Evolutionary conservation across 805 yeast genomes (phyloP).

Genomic region (Metschnikowia reukaufii): DNA sequence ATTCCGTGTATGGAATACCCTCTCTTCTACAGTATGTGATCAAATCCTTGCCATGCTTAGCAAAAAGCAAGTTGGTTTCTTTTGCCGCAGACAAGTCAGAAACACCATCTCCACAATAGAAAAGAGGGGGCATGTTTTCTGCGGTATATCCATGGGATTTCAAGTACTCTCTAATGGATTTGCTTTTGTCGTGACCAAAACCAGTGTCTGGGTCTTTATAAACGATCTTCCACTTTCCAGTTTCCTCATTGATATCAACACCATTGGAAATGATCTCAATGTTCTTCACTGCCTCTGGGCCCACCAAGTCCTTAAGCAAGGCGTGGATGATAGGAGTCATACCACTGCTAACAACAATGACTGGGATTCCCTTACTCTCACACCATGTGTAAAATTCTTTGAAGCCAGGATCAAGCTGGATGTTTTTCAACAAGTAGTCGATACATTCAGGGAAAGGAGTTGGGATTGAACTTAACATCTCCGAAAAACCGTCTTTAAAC

Average conservation of each 20-base stretch:
- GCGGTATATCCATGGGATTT: constrained; percentile 27
- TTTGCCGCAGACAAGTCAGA: constrained; percentile 93
- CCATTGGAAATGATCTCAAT: constrained; percentile 83
- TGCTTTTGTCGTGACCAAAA: constrained; percentile 94
- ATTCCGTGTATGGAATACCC: constrained; percentile 80
- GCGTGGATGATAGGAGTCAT: constrained; percentile 91
- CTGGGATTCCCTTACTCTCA: constrained; percentile 66
- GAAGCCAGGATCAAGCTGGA: constrained; percentile 89
- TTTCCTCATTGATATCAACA: constrained; percentile 51
- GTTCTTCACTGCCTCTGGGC: constrained; percentile 66
- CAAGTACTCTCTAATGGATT: constrained; percentile 61
- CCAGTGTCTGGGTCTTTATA: constrained; percentile 77
- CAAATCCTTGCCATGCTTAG: constrained; percentile 88
- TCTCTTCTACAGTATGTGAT: constrained; percentile 81
- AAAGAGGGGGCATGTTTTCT: constrained; percentile 55
- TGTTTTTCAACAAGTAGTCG: constrained; percentile 59
- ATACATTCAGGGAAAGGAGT: constrained; percentile 83
- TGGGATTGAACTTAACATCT: constrained; percentile 78
- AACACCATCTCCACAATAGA: constrained; percentile 98
- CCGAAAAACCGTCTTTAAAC: constrained; percentile 79
- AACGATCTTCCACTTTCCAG: constrained; percentile 76
- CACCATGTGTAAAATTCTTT: constrained; percentile 80
- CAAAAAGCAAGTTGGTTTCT: constrained; percentile 90
- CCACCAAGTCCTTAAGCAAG: constrained; percentile 69
- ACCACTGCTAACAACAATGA: constrained; percentile 87